Conservation (phyloP, 1,139 yeast genomes). For the Lodderomyces jiufengensis region DNA sequence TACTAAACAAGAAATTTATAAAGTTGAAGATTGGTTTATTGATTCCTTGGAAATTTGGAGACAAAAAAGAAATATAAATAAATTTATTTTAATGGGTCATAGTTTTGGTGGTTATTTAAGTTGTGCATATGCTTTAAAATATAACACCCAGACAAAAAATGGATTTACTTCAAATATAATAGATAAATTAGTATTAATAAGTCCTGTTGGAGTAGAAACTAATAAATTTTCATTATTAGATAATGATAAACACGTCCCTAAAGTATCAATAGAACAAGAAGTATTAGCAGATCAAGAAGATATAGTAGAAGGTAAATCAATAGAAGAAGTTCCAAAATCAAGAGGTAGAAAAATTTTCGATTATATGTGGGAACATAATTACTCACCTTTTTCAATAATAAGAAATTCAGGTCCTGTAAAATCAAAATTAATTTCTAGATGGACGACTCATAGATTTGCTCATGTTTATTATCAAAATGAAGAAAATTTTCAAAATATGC, state of each 20-base stretch:
- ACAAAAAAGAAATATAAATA: conserved; percentile 45
- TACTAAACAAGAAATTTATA: conserved; percentile 31
- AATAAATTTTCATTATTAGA: conserved; percentile 29
- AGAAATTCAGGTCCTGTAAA: conserved; percentile 36
- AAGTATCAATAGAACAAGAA: conserved; percentile 21
- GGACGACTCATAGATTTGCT: conserved; percentile 43
- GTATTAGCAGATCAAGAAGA: conserved; percentile 28
- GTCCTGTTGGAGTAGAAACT: conserved; percentile 48
- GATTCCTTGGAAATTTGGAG: conserved; percentile 90
- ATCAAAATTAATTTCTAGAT: conserved; percentile 34
- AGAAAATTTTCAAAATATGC: conserved; percentile 31
- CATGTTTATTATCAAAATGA: conserved; percentile 31
- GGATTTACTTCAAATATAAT: conserved; percentile 23
- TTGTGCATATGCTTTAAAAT: conserved; percentile 69
- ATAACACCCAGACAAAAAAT: conserved; percentile 35
- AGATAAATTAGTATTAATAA: conserved; percentile 38
- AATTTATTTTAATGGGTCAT: conserved; percentile 79
- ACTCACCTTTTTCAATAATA: conserved; percentile 37
- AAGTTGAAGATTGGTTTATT: conserved; percentile 71
- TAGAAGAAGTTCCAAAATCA: conserved; percentile 11
- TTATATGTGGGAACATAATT: conserved; percentile 35
- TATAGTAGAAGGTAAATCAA: conserved; percentile 17
- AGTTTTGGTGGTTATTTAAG: conserved; percentile 91
- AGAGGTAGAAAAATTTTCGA: conserved; percentile 24
- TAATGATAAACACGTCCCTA: conserved; percentile 17